Conservation (phyloP, 2,329 filamentous ascomycete genomes). For the Clonostachys rosea region DNA sequence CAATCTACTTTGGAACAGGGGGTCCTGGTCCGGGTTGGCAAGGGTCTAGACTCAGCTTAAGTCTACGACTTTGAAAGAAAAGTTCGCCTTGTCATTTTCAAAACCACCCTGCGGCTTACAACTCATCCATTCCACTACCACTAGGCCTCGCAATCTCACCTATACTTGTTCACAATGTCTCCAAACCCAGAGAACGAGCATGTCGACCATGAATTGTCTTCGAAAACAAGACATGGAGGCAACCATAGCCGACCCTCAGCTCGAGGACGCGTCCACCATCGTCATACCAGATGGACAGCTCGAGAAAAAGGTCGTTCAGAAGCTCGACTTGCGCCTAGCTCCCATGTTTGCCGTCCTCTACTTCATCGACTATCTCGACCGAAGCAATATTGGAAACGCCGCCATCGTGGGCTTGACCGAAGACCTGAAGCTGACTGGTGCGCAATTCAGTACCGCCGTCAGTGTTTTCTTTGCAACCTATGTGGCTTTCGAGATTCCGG, state of each 20-base stretch:
- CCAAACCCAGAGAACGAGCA: not conserved
- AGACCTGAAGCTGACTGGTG: conserved; percentile 7
- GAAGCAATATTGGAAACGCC: conserved; percentile 39
- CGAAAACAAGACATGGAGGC: not conserved
- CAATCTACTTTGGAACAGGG: no score
- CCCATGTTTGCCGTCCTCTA: not conserved
- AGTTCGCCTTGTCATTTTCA: no score
- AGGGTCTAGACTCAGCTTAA: no score
- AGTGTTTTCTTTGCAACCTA: conserved; percentile 45
- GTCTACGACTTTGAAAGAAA: no score
- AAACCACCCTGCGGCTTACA: no score
- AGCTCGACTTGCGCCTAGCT: not conserved
- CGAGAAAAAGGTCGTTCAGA: not conserved
- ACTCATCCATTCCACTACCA: not conserved
- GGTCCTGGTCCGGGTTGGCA: no score
- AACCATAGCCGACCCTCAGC: not conserved
- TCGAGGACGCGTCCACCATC: not conserved
- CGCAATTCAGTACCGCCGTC: conserved; percentile 50
- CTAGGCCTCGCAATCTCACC: not conserved
- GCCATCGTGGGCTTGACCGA: conserved; percentile 40
- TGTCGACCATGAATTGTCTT: not conserved
- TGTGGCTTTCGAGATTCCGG: conserved; percentile 28
- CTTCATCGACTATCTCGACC: conserved; percentile 27
- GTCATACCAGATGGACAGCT: not conserved
- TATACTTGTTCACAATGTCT: not conserved